Evolutionary conservation across 1,284 basidiomycete species (phyloP).

Genomic region (Ceratobasidium sp.): DNA sequence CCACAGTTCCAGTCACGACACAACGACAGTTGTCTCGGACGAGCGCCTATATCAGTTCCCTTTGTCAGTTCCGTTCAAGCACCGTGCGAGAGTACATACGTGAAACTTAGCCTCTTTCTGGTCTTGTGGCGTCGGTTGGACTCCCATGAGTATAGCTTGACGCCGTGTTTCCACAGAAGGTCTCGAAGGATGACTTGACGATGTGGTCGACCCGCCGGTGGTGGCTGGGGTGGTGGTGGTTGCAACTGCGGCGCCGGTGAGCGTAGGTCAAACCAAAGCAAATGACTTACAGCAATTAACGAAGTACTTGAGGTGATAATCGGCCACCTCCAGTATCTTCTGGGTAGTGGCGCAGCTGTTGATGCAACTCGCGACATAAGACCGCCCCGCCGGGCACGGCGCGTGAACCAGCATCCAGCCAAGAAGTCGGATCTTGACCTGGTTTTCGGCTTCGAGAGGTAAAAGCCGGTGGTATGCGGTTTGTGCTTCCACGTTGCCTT

Average conservation of each 20-base stretch:
- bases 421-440: neutral
- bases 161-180: neutral
- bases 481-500: neutral
- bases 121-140: neutral
- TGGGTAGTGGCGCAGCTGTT: neutral
- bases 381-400: conserved; percentile 28
- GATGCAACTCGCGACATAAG: conserved; percentile 13
- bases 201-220: neutral
- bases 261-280: neutral
- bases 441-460: neutral
- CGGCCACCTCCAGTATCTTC: neutral
- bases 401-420: conserved; percentile 42
- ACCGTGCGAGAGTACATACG: neutral
- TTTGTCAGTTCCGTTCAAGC: neutral
- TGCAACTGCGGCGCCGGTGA: neutral
- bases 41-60: neutral
- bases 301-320: conserved; percentile 47
- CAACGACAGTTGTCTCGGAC: neutral
- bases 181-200: neutral
- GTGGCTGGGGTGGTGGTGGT: neutral
- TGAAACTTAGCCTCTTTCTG: neutral
- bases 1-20: neutral
- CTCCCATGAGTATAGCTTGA: too few relatives aligned
- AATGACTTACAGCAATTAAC: neutral
- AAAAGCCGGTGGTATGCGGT: neutral